Percentiles rank a stretch among this genome's conserved stretches.
phyloP scores from a whole-genome alignment of 2,329 filamentous ascomycete species.

The Fusarium anguioides region DNA sequence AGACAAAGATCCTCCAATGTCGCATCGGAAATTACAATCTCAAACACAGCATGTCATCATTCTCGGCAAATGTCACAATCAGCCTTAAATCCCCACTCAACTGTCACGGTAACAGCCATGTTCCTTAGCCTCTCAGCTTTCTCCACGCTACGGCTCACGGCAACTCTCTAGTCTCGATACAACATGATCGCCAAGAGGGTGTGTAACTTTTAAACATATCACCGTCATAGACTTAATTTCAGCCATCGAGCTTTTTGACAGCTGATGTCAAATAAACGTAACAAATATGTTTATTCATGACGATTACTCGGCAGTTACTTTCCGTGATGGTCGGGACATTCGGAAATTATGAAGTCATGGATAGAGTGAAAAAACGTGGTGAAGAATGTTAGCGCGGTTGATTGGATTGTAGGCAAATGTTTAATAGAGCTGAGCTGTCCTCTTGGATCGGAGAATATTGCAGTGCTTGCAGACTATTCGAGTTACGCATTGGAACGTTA shows the following conservation, averaged over 20 bases:
- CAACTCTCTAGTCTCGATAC: background rate
- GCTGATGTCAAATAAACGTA: background rate
- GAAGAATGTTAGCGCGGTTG: background rate
- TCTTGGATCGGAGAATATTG: background rate
- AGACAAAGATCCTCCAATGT: background rate
- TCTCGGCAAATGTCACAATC: background rate
- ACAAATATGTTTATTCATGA: background rate
- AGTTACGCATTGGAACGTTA: background rate
- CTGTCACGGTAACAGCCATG: background rate
- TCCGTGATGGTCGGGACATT: background rate
- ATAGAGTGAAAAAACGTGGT: background rate
- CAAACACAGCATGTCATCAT: background rate
- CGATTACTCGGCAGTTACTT: conserved; percentile 19
- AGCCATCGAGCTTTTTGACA: background rate
- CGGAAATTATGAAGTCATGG: conserved; percentile 24
- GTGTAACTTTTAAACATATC: background rate
- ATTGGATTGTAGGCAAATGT: background rate
- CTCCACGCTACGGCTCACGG: conserved; percentile 14
- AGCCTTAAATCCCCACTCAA: background rate
- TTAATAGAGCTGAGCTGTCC: background rate
- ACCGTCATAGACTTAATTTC: conserved; percentile 19
- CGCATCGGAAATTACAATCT: background rate
- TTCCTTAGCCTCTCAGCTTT: background rate
- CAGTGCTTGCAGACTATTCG: too few species aligned
- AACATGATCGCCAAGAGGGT: background rate